Evolutionary conservation across 2,329 filamentous ascomycete genomes (phyloP), one percentile per base, ranked within the genome.

Genomic region (Sodiomyces alkalinus): DNA sequence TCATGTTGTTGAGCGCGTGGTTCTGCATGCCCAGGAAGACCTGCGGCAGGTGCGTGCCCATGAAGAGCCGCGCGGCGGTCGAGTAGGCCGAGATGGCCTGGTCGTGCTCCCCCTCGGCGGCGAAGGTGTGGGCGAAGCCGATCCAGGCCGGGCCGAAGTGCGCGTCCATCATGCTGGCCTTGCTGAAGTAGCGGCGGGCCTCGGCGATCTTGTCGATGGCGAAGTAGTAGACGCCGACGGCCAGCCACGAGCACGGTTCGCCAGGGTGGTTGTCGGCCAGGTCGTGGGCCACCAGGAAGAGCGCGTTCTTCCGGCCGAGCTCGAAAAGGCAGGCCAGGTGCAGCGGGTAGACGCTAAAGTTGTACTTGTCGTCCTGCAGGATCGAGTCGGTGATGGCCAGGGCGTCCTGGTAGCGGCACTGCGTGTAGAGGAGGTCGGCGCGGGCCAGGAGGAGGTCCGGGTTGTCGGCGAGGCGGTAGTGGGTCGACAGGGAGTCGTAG

Each of bases 61-160:
- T 92, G 53, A 98, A 98, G 0, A 98, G 60, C 21, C 90, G 70
- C 2, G 87, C 87, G 1, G 90, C 90, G 1, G 90, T 98, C 17
- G 82, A 92, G 56, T 98, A 98, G 0, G 92, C 90, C 7, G 86
- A 92, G 37, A 98, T 94, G 26, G 90, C 90, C 55, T 98, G 90
- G 49, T 98, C 90, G 51, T 96, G 86, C 52, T 98, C 90, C 29
- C 90, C 90, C 51, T 98, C 90, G 8, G 85, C 86, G 2, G 90
- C 90, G 49, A 98, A 98, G 0, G 90, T 98, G 51, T 98, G 92
- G 1, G 90, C 90, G 47, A 98, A 98, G 2, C 92, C 90, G 39
- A 98, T 96, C 90, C 90, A 98, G 3, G 90, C 90, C 1, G 90
- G 82, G 0, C 87, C 87, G 43, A 93, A 98, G 55, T 96, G 87